phyloP scores from a whole-genome alignment of 2,329 filamentous ascomycete genomes.

The Aspergillus texensis region DNA sequence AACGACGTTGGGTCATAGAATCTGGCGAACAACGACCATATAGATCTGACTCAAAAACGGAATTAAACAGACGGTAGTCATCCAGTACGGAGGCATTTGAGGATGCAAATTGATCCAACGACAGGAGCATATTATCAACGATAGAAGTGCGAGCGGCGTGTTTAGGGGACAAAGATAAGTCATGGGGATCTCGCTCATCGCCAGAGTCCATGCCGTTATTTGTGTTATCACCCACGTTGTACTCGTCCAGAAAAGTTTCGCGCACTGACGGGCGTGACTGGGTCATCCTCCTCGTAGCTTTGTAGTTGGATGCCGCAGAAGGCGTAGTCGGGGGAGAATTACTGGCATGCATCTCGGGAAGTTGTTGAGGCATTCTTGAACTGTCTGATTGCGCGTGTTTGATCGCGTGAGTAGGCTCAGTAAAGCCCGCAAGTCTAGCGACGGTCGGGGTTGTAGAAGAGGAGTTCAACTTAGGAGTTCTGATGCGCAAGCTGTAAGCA shows the following conservation, averaged over 20 bases:
- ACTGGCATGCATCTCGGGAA: constrained; percentile 25
- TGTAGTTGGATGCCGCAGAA: constrained; percentile 37
- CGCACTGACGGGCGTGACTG: constrained; percentile 39
- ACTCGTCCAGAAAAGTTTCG: constrained; percentile 45
- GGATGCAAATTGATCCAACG: constrained; percentile 78
- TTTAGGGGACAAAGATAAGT: constrained; percentile 76
- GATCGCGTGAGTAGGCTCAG: constrained; percentile 19
- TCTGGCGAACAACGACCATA: constrained; percentile 35
- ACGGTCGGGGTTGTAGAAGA: background rate
- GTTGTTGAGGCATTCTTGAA: constrained; percentile 32
- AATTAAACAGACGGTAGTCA: constrained; percentile 43
- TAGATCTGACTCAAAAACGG: constrained; percentile 44
- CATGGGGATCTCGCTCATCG: constrained; percentile 62
- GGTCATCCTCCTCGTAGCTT: constrained; percentile 31
- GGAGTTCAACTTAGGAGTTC: background rate
- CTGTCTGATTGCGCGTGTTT: constrained; percentile 15
- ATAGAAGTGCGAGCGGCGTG: constrained; percentile 85
- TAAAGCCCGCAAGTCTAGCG: background rate
- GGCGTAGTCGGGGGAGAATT: constrained; percentile 46
- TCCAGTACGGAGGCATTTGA: constrained; percentile 37
- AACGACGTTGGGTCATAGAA: constrained; percentile 42
- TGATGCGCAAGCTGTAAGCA: background rate
- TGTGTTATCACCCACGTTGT: constrained; percentile 34
- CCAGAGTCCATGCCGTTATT: constrained; percentile 38
- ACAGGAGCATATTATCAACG: constrained; percentile 93